phyloP scores from a whole-genome alignment of 345 rosid species.

The Turritis glabra region DNA sequence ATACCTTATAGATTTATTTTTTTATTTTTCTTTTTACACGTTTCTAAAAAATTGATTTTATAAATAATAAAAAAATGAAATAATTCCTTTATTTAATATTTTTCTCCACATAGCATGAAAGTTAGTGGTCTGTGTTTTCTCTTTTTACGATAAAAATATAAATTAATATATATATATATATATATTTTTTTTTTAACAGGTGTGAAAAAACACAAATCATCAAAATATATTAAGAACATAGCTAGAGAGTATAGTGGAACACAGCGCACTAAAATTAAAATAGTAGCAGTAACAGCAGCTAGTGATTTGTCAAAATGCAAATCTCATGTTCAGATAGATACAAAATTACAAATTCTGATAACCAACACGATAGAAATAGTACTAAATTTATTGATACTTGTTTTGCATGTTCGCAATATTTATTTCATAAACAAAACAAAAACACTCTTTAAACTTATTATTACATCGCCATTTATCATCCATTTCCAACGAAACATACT shows the following conservation, averaged over 20 bases:
- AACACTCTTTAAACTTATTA: not conserved
- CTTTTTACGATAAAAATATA: too few species aligned
- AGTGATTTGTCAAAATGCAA: not conserved
- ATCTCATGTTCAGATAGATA: not conserved
- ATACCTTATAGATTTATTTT: too few species aligned
- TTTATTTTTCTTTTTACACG: too few species aligned
- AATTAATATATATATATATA: too few species aligned
- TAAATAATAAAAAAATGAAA: too few species aligned
- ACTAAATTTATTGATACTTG: not conserved
- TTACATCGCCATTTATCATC: not conserved
- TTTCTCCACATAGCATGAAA: too few species aligned
- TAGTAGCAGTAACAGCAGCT: not conserved
- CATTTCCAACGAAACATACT: slow-evolving; percentile 16
- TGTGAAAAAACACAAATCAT: too few species aligned
- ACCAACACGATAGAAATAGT: not conserved
- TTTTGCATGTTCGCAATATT: slow-evolving; percentile 4
- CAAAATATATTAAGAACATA: too few species aligned
- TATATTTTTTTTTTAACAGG: too few species aligned
- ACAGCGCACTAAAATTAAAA: not conserved
- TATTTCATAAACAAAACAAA: not conserved
- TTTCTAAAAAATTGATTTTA: too few species aligned
- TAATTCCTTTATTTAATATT: too few species aligned
- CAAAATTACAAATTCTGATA: not conserved
- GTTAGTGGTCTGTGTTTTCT: too few species aligned
- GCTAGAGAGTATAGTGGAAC: not conserved